These are phyloP conservation scores for Cytospora piceicola DNA, from an alignment of 2,329 filamentous ascomycete species.

Conservation along the genomic window DNA sequence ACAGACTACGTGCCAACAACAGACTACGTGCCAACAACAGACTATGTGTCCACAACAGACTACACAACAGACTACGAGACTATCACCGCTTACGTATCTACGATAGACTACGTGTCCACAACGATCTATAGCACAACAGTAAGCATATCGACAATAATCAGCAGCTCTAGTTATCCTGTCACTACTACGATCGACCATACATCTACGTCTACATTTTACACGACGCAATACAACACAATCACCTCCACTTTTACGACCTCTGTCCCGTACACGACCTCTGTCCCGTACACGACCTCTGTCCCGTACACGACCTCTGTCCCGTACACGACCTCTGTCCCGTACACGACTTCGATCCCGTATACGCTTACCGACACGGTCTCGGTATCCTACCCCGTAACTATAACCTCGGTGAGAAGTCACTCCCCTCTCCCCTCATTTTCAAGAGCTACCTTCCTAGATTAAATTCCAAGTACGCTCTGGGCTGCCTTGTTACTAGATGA, in stretches of 20 bases:
- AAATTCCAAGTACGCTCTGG: neutral
- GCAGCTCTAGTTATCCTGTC: slow-evolving; percentile 2
- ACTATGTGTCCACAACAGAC: neutral
- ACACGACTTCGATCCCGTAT: slow-evolving; percentile 12
- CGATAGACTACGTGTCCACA: slow-evolving; percentile 30
- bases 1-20: neutral
- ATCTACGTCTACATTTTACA: slow-evolving; percentile 24
- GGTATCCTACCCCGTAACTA: slow-evolving; percentile 2
- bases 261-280: neutral
- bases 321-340: slow-evolving; percentile 4
- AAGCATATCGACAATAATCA: neutral
- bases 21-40: neutral
- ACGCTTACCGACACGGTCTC: slow-evolving; percentile 20
- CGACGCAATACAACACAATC: neutral
- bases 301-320: slow-evolving; percentile 5
- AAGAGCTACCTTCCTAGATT: neutral
- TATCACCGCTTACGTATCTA: neutral
- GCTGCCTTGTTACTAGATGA: too few relatives aligned
- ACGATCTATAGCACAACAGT: slow-evolving; percentile 20
- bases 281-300: neutral
- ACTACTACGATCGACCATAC: slow-evolving; percentile 31
- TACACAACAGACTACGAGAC: slow-evolving; percentile 20
- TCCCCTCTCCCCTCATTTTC: neutral
- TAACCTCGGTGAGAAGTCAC: slow-evolving; percentile 2
- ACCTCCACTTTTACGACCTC: neutral